Base-by-base conservation (phyloP, 352 stramenopile species). In the Pythium periplocum region DNA sequence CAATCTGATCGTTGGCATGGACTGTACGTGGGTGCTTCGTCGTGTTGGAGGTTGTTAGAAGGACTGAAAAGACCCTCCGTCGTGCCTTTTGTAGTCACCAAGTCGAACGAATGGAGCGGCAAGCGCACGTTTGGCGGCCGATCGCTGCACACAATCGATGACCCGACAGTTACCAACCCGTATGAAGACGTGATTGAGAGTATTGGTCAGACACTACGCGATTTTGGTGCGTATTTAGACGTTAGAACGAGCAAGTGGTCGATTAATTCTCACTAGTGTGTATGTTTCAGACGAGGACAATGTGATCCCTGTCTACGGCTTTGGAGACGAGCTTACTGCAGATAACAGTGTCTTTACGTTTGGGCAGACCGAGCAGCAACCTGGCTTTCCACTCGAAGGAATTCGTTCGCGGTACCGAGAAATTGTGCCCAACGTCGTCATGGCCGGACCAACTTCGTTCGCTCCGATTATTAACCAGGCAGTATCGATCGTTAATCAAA, bases 31-130 rank as follows among this genome's bases (percentile, higher is more conserved):
- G 35, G 17, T 17, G 39, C 6, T 34, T 46, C 1, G 31, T n/a
- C 4, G 4, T 8, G 44, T n/a, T 11, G 31, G 4, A 31, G 46
- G 37, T 30, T 35, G 34, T 37, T 52, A 30, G 35, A 38, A 30
- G 42, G 33, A 51, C 11, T 4, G 38, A 11, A 11, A 10, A 55
- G 7, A 44, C 31, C 48, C 7, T 12, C 38, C 38, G 38, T 42
- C 38, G 38, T 48, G 40, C 44, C 26, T 43, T 6, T 9, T 53
- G 38, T 58, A 94, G 83, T 86, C 67, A 95, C 86, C 47, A 95
- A 93, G 63, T 93, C 81, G 48, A 95, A 94, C 57, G 82, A 95
- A 39, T 95, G 83, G 84, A 95, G 78, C 43, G 86, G 86, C 47
- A 94, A 90, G 51, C 75, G 68, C 47, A 91, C 83, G 50, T 95